Evolutionary conservation across 2,329 filamentous ascomycete genomes (phyloP).

Genomic region (Sporothrix globosa): DNA sequence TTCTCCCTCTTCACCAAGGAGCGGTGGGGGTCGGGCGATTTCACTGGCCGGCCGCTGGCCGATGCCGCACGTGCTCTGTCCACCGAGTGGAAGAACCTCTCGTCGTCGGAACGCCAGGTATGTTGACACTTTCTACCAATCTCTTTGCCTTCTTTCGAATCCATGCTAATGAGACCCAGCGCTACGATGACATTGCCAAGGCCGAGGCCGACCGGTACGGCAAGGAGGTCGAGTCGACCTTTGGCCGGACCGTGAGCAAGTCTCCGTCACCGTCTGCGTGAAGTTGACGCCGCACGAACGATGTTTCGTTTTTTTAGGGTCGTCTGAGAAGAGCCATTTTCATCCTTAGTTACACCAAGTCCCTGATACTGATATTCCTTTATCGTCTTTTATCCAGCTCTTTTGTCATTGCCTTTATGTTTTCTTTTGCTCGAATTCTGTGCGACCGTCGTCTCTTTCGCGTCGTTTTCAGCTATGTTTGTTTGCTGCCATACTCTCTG

Average conservation of each 20-base stretch:
- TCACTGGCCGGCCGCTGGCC: constrained; percentile 25
- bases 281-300: neutral
- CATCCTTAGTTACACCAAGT: neutral
- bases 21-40: constrained; percentile 44
- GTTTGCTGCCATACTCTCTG: neutral
- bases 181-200: constrained; percentile 44
- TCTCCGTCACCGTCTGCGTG: constrained; percentile 10
- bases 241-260: constrained; percentile 34
- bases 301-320: neutral
- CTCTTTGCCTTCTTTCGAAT: neutral
- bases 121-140: constrained; percentile 29
- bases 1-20: constrained; percentile 48
- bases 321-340: constrained; percentile 5
- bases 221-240: constrained; percentile 40
- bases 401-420: constrained; percentile 15
- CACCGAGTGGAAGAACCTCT: constrained; percentile 51
- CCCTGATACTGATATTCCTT: neutral
- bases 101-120: constrained; percentile 50
- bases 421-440: neutral
- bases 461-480: constrained; percentile 4
- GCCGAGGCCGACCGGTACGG: constrained; percentile 42
- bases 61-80: constrained; percentile 40
- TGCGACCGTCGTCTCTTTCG: neutral
- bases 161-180: constrained; percentile 36
- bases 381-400: neutral